These are phyloP conservation scores for Aureobasidium sp. DNA, from an alignment of 2,329 filamentous ascomycete species.

Conservation along the genomic window DNA sequence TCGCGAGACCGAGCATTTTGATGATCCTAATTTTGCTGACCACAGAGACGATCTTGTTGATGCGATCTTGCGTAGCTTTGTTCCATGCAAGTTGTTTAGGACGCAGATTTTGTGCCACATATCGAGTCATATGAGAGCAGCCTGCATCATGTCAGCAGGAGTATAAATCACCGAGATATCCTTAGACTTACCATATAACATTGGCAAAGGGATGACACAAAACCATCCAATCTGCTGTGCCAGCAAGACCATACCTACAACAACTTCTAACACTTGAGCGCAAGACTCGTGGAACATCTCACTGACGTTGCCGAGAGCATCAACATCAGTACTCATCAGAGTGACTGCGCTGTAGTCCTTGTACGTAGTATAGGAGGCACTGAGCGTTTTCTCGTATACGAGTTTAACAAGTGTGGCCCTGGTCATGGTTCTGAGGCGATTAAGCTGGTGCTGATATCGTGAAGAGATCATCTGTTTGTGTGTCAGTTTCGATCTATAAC, in stretches of 20 bases:
- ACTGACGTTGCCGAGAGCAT: constrained; percentile 1
- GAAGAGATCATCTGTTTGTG: background rate
- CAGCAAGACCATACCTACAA: constrained; percentile 6
- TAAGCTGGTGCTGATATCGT: background rate
- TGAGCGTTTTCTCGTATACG: background rate
- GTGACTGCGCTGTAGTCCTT: constrained; percentile 1
- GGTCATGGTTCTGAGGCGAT: background rate
- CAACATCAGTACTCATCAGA: constrained; percentile 10
- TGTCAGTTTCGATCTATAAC: background rate
- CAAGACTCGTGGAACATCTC: constrained; percentile 16
- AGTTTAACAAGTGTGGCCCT: background rate
- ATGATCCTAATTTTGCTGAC: background rate
- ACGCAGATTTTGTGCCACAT: constrained; percentile 10
- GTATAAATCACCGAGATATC: background rate
- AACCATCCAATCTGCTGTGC: constrained; percentile 12
- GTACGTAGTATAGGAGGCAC: background rate
- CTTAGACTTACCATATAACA: constrained; percentile 7
- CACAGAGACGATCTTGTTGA: constrained; percentile 5
- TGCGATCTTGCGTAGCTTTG: constrained; percentile 12
- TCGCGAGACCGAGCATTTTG: constrained; percentile 14
- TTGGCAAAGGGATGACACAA: constrained; percentile 9
- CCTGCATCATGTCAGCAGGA: background rate
- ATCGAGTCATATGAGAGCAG: constrained; percentile 13
- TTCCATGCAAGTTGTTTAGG: constrained; percentile 14
- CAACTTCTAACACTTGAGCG: constrained; percentile 12